A percentile compares a stretch with the other conserved stretches of the same genome.
Evolutionary conservation across 2,329 filamentous ascomycete species (phyloP).

Genomic region (Fusarium sp.): DNA sequence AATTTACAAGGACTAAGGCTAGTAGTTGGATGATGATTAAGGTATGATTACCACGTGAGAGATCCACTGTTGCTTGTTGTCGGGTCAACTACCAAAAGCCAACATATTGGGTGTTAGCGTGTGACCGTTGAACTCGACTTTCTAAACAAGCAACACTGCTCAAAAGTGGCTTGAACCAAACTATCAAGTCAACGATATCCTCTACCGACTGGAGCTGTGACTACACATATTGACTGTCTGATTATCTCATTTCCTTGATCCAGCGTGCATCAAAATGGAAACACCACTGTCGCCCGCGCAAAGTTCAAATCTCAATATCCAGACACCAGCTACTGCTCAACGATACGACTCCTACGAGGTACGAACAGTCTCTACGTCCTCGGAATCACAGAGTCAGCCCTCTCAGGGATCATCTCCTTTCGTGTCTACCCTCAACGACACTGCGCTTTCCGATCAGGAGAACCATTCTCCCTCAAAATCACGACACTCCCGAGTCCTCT

Average conservation of each 20-base stretch:
- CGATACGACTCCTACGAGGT: constrained; percentile 42
- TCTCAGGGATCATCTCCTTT: constrained; percentile 43
- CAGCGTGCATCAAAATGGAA: constrained; percentile 40
- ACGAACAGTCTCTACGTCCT: constrained; percentile 26
- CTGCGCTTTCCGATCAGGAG: constrained; percentile 53
- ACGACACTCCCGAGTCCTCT: constrained; percentile 66
- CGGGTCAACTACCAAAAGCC: constrained; percentile 27
- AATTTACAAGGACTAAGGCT: neutral
- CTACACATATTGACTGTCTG: constrained; percentile 6
- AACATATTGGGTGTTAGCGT: constrained; percentile 28
- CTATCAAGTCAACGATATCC: constrained; percentile 1
- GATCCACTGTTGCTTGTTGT: constrained; percentile 19
- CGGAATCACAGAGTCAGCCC: constrained; percentile 19
- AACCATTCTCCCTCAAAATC: constrained; percentile 59
- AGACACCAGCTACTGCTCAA: constrained; percentile 36
- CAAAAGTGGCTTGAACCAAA: constrained; percentile 15
- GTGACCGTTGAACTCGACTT: constrained; percentile 22
- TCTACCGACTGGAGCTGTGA: neutral
- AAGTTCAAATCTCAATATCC: constrained; percentile 42
- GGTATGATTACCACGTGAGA: constrained; percentile 10
- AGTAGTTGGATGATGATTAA: neutral
- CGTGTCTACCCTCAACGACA: constrained; percentile 48
- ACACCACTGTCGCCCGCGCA: constrained; percentile 42
- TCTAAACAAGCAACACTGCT: constrained; percentile 26
- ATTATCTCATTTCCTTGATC: constrained; percentile 26